Conservation (phyloP, 306 rosid genomes). For the Calophaca sinica region DNA sequence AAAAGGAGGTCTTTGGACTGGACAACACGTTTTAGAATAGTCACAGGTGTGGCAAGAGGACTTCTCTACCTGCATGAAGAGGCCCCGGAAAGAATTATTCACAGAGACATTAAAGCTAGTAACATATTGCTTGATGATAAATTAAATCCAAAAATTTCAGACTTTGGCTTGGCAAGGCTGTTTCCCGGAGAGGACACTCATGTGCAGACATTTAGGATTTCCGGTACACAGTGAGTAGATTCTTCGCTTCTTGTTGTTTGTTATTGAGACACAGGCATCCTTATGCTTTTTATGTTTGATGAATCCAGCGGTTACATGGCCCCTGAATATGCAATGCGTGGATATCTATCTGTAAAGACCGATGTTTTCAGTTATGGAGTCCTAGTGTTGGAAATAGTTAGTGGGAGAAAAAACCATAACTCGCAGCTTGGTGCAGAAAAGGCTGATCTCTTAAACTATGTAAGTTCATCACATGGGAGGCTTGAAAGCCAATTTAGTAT, state of each 20-base stretch:
- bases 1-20: conserved; percentile 73
- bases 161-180: conserved; percentile 89
- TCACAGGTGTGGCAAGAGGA: conserved; percentile 76
- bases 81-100: conserved; percentile 86
- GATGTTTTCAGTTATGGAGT: conserved; percentile 92
- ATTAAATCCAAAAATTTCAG: conserved; percentile 83
- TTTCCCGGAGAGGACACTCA: conserved; percentile 97
- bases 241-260: conserved; percentile 26
- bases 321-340: conserved; percentile 89
- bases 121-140: conserved; percentile 81
- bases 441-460: conserved; percentile 79
- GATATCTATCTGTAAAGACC: conserved; percentile 83
- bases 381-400: conserved; percentile 78
- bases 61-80: conserved; percentile 90
- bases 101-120: conserved; percentile 92
- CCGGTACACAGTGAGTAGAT: conserved; percentile 91
- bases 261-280: conserved; percentile 36
- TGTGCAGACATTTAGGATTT: conserved; percentile 76
- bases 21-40: conserved; percentile 67
- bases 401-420: conserved; percentile 82
- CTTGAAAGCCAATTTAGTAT: conserved; percentile 11
- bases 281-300: conserved; percentile 38
- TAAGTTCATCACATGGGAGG: conserved; percentile 50
- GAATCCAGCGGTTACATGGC: conserved; percentile 88
- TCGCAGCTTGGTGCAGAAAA: conserved; percentile 58